These are phyloP conservation scores for Parasitella parasitica DNA, from an alignment of 371 early-diverging fungal genomes.

Conservation along the genomic window DNA sequence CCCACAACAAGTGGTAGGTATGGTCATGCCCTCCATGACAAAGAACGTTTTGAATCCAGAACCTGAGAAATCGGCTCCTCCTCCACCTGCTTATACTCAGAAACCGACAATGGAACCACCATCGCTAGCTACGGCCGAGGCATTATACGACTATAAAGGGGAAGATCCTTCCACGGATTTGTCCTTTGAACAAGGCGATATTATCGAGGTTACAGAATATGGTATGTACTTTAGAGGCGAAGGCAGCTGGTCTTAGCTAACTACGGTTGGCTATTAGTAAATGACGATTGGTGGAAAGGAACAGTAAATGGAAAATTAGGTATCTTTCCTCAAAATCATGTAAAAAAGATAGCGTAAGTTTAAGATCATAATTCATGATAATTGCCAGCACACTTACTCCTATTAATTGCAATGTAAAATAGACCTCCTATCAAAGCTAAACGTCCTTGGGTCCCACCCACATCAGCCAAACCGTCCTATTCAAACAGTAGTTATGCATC, in stretches of 20 bases:
- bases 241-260: too few species aligned
- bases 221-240: too few species aligned
- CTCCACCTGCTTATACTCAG: slow-evolving; percentile 36
- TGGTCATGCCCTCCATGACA: background rate
- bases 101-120: background rate
- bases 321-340: slow-evolving; percentile 55
- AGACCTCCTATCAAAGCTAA: slow-evolving; percentile 24
- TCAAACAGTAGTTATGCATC: slow-evolving; percentile 4
- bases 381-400: background rate
- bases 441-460: slow-evolving; percentile 14
- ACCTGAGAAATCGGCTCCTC: slow-evolving; percentile 11
- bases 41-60: slow-evolving; percentile 5
- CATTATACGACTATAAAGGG: slow-evolving; percentile 47
- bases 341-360: slow-evolving; percentile 39
- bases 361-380: background rate
- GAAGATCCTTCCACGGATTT: slow-evolving; percentile 51
- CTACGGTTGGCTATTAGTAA: too few species aligned
- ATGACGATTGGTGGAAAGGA: slow-evolving; percentile 56
- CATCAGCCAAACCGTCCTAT: slow-evolving; percentile 12
- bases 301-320: slow-evolving; percentile 41
- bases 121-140: slow-evolving; percentile 36
- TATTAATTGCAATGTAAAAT: background rate
- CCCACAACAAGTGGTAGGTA: background rate
- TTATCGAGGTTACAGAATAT: slow-evolving; percentile 52
- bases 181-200: slow-evolving; percentile 50